Evolutionary conservation across 371 early-diverging fungal species (phyloP), one percentile per base, ranked within the genome.

Genomic region (Mortierella sp.): DNA sequence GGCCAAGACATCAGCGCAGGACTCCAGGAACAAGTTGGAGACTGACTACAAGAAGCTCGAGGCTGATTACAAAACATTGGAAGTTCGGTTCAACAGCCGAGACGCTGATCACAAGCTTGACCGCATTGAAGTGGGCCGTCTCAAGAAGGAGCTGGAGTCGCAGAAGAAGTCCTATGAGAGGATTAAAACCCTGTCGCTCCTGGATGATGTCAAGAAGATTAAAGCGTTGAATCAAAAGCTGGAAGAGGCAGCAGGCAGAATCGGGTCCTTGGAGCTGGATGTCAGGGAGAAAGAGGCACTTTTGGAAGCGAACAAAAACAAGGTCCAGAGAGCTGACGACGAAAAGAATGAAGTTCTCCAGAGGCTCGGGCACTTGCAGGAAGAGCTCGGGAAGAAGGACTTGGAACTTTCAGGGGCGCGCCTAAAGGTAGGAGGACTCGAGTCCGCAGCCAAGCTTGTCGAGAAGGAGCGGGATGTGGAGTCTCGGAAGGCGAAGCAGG

Each of bases 351-450:
- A 78, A 37, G 75, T 40, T 0, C 46, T 82, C 54, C 71, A 75
- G 46, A 71, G 73, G 14, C 53, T 71, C 14, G 78, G 72, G 0
- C 51, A 40, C 24, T 51, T 82, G 21, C 82, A 82, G 54, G 82
- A 82, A 46, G 82, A 78, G n/a, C 50, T 82, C 5, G 78, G 78
- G 5, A 46, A 28, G 28, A 78, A 75, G 70, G 79, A 82, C 61
- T 10, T 82, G 34, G 50, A 73, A 8, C 75, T 82, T 10, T 78
- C 79, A 5, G 64, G 50, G 19, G 71, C 61, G 14, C 73, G 77
- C 21, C 57, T 77, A 31, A 61, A 67, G 21, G 71, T 46, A 24
- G 82, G 74, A 77, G 73, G 71, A 19, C 55, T 64, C 14, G 82
- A 77, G 40, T 55, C 79, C 28, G 46, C 75, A 1, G 69, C 64